Conservation (phyloP, 78 protist species). For the Dictyostelium purpureum region DNA sequence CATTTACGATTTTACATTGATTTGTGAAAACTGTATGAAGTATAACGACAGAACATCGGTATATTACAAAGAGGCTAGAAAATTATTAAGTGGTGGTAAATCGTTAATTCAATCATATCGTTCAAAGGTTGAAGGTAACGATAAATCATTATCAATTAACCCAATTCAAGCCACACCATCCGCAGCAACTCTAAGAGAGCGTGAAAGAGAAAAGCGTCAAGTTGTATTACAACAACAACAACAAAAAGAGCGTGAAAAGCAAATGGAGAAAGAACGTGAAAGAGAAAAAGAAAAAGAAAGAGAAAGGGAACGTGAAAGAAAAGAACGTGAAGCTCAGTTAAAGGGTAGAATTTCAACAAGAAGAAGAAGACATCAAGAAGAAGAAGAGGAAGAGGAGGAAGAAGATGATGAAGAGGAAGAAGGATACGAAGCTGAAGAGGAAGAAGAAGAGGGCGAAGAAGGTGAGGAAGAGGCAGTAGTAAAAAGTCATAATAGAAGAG, state of each 20-base stretch:
- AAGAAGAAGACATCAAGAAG: background rate
- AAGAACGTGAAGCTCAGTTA: too few relatives aligned
- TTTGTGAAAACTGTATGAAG: slow-evolving; percentile 71
- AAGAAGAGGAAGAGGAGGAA: background rate
- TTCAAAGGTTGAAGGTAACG: background rate
- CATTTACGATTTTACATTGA: slow-evolving; percentile 48
- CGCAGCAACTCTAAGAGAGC: slow-evolving; percentile 32
- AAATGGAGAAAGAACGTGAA: background rate
- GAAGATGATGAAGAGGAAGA: background rate
- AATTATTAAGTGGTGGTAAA: background rate
- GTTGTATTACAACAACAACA: background rate
- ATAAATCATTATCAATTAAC: background rate
- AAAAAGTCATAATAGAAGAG: background rate
- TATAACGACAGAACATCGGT: slow-evolving; percentile 22
- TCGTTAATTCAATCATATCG: background rate
- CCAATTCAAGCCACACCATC: slow-evolving; percentile 27
- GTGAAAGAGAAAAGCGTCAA: background rate
- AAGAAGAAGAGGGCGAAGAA: background rate
- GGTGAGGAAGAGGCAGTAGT: background rate
- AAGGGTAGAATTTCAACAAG: too few relatives aligned
- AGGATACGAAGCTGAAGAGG: background rate
- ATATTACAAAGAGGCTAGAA: slow-evolving; percentile 62
- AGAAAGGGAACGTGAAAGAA: background rate
- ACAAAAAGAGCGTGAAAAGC: background rate
- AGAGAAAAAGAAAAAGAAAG: background rate